Evolutionary conservation across 73 alveolate genomes (phyloP), one percentile per base, ranked within the genome.

Genomic region (Paramecium sonneborni): DNA sequence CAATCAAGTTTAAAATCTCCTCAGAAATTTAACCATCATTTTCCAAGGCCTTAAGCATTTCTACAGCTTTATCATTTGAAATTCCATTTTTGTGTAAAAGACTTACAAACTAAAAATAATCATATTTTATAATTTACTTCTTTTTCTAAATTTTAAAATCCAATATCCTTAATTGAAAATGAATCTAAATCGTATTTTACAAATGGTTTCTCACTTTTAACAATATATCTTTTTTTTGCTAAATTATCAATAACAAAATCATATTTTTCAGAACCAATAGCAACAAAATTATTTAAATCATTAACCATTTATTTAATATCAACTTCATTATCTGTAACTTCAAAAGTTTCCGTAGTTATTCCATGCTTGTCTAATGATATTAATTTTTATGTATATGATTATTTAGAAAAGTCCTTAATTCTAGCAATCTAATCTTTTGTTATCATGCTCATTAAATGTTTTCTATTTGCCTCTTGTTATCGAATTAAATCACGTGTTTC

Each of bases 331-430:
- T 79, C 90, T 2, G 86, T 72, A 8, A 79, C 41, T 43, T 79
- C 90, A 79, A 79, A 79, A 41, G 90, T 79, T 26, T 79, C 90
- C 15, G 76, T 79, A 1, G 90, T 57, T 12, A 79, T 43, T 5
- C 86, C 86, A 38, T 35, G 7, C 21, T 79, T 18, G 11, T 30
- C 74, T 37, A 24, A 43, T 43, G 34, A 28, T 10, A 46, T 26
- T 39, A 41, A 32, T 44, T 44, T 26, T 46, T 79, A 12, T 1
- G 76, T 46, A 41, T 23, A 39, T 7, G 69, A 24, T 39, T 44
- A 8, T 46, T 44, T 79, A 3, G 46, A 21, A 79, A 79, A 79
- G 1, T 43, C 32, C 26, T 79, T 79, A n/a, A 79, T 37, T 46
- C 74, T 79, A 9, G 69, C 26, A 3, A 79, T 43, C 26, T 43